These are phyloP conservation scores for Glutinoglossum americanum DNA, from an alignment of 495 filamentous ascomycete genomes.

Conservation along the genomic window DNA sequence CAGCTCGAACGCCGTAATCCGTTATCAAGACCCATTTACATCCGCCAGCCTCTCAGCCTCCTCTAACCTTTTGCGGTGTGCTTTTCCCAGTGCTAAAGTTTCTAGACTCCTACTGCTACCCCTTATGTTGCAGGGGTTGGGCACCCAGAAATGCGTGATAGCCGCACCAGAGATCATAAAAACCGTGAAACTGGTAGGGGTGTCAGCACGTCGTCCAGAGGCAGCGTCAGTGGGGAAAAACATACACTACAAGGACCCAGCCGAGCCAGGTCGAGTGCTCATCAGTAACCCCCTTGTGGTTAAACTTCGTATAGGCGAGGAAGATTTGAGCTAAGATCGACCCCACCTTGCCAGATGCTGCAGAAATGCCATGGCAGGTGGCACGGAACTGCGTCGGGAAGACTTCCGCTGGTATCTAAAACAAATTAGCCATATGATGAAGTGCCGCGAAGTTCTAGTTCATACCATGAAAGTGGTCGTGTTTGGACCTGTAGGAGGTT, in stretches of 20 bases:
- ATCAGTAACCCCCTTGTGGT: not conserved
- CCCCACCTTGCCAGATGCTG: conserved; percentile 33
- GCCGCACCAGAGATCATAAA: not conserved
- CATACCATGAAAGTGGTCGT: conserved; percentile 22
- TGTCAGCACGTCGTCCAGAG: not conserved
- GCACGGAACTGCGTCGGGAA: conserved; percentile 39
- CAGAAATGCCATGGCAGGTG: conserved; percentile 34
- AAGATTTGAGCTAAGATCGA: conserved; percentile 29
- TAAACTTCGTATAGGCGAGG: not conserved
- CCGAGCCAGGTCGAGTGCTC: not conserved
- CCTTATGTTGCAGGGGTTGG: conserved; percentile 2
- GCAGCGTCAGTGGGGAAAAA: not conserved
- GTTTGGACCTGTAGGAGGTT: conserved; percentile 16
- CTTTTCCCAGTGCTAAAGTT: not conserved
- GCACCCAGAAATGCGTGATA: conserved; percentile 3
- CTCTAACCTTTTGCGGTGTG: not conserved
- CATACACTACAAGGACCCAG: not conserved
- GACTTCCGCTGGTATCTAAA: conserved; percentile 26
- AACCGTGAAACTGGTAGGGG: not conserved
- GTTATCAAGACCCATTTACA: no score
- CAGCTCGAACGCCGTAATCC: no score
- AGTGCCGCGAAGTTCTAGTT: not conserved
- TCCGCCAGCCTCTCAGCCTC: not conserved
- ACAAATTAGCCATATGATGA: not conserved
- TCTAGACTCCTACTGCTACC: conserved; percentile 1